A percentile compares a stretch with the other conserved stretches of the same genome.
Evolutionary conservation across 83 land plant species (phyloP).

Genomic region (Picea abies): DNA sequence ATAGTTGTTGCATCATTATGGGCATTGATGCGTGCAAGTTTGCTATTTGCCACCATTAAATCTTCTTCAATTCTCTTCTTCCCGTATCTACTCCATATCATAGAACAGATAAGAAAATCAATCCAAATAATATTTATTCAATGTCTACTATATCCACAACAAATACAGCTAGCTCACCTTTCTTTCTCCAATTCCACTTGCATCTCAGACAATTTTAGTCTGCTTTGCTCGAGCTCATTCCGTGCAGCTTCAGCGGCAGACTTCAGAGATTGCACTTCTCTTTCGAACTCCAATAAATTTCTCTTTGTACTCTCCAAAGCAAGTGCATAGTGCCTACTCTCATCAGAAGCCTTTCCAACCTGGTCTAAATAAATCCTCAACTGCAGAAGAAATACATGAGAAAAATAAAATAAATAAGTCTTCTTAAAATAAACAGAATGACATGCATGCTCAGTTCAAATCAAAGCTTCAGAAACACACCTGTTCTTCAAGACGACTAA

Average conservation of each 20-base stretch:
- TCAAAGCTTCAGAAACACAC: slow-evolving; percentile 24
- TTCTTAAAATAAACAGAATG: not conserved
- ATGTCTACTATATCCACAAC: not conserved
- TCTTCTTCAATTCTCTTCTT: slow-evolving; percentile 81
- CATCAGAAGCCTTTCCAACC: slow-evolving; percentile 55
- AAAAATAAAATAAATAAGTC: not conserved
- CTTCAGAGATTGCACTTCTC: slow-evolving; percentile 70
- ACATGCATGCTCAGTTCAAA: too few relatives aligned
- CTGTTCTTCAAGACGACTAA: slow-evolving; percentile 78
- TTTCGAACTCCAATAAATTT: slow-evolving; percentile 74
- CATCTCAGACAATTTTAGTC: slow-evolving; percentile 42
- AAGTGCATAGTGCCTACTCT: slow-evolving; percentile 58
- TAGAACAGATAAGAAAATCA: not conserved
- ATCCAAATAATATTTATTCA: not conserved
- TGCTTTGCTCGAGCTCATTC: slow-evolving; percentile 70
- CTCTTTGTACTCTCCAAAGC: slow-evolving; percentile 64
- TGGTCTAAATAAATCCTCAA: slow-evolving; percentile 53
- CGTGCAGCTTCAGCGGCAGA: slow-evolving; percentile 64
- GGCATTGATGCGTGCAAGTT: slow-evolving; percentile 55
- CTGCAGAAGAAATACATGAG: slow-evolving; percentile 33
- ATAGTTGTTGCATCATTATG: slow-evolving; percentile 66
- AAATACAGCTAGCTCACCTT: slow-evolving; percentile 41
- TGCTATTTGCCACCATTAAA: slow-evolving; percentile 41
- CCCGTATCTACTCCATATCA: slow-evolving; percentile 51
- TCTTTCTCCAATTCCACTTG: slow-evolving; percentile 71